Evolutionary conservation across 73 alveolate species (phyloP), one percentile per base, ranked within the genome.

Genomic region (Durusdinium trenchii): DNA sequence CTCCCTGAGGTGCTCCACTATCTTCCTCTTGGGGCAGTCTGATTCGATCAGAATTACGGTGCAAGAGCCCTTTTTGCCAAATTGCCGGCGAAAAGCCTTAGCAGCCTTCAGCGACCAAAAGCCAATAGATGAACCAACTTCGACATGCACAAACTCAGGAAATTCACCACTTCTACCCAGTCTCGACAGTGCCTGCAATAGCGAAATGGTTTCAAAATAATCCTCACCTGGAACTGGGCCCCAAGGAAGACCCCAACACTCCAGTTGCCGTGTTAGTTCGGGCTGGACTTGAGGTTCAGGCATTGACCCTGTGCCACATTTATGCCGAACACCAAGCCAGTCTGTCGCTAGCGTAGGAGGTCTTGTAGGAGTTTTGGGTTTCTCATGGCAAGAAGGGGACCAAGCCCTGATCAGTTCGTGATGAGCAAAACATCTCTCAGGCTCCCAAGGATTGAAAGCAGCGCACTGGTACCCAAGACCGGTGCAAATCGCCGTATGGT

Each of bases 41-140:
- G 94, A 83, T 9, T 83, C 94, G 32, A 83, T 83, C 28, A 83
- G 73, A 30, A 83, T 61, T 75, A 83, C 5, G 14, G 47, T 50
- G 73, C 94, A 83, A 83, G 60, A 48, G 2, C 75, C 75, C 4
- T 32, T 51, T 43, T 64, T 18, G 20, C 42, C 52, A 50, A 48
- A 50, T 30, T 61, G 47, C 28, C 43, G 94, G 32, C 94, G 46
- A 47, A 83, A 83, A 48, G 94, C 94, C 38, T 83, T 83, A 20
- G 75, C 94, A n/a, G 94, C 94, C 94, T 83, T 83, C 50, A 51
- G 36, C 23, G 94, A 30, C 94, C 94, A 83, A 40, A 48, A 51
- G 75, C 94, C 94, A 30, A 46, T 51, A 36, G 42, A 28, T n/a
- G 94, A 50, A 42, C 94, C 94, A 7, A 75, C 94, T 42, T 83